Conservation (phyloP, 2,329 filamentous ascomycete genomes). For the Stachybotrys chartarum region DNA sequence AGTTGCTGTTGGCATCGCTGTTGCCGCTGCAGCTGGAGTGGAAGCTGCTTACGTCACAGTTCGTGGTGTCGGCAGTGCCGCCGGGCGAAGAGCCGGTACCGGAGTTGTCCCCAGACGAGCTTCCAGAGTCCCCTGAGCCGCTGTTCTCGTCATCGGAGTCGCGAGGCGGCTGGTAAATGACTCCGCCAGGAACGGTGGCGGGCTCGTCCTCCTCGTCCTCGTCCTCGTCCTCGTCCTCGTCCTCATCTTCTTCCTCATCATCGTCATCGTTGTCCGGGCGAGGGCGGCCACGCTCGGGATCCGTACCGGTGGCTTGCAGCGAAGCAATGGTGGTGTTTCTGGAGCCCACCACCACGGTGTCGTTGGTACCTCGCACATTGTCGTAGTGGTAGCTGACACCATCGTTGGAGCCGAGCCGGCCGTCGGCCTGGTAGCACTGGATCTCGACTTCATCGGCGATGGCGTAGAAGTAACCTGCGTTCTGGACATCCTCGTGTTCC, state of each 20-base stretch:
- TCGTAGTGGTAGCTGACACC: slow-evolving; percentile 72
- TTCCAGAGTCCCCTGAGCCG: slow-evolving; percentile 4
- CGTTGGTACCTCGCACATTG: slow-evolving; percentile 57
- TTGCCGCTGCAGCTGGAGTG: slow-evolving; percentile 28
- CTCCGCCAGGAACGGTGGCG: slow-evolving; percentile 13
- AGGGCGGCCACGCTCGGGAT: slow-evolving; percentile 49
- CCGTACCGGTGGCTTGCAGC: slow-evolving; percentile 70
- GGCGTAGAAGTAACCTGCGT: slow-evolving; percentile 83
- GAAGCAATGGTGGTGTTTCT: slow-evolving; percentile 71
- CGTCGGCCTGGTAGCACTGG: slow-evolving; percentile 68
- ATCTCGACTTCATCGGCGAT: slow-evolving; percentile 71
- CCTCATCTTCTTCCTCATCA: slow-evolving; percentile 6
- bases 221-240: slow-evolving; percentile 7
- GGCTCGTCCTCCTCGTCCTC: slow-evolving; percentile 10
- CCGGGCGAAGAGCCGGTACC: slow-evolving; percentile 11
- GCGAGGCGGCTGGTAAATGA: slow-evolving; percentile 6
- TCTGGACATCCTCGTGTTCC: slow-evolving; percentile 68
- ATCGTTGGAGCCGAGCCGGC: slow-evolving; percentile 58
- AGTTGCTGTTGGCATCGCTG: slow-evolving; percentile 5
- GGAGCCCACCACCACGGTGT: slow-evolving; percentile 69
- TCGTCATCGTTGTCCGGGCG: slow-evolving; percentile 13
- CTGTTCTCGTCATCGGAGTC: neutral
- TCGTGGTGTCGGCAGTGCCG: slow-evolving; percentile 12
- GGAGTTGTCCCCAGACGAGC: slow-evolving; percentile 5
- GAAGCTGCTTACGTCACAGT: slow-evolving; percentile 31